Base-by-base conservation (phyloP, 164 flowering plant genomes). In the Magnolia sinica region DNA sequence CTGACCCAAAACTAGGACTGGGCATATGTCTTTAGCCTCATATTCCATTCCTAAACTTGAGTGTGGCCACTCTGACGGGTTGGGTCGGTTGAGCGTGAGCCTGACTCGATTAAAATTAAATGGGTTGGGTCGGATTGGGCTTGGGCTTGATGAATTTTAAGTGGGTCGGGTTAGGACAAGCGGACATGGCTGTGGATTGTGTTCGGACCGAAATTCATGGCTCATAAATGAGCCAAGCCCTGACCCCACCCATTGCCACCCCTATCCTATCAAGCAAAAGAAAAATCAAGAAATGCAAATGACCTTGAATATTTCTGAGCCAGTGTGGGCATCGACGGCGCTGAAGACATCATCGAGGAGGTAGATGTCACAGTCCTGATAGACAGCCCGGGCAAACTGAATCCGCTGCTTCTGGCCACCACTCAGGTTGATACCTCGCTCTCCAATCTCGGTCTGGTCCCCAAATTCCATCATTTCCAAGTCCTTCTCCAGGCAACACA, bases 321-420 rank as follows among this genome's bases (percentile, higher is more conserved):
- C 99, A 64, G 99, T 96, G 73, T 96, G 99, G 70, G 99, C 97
- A 89, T 96, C 99, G 66, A 96, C 99, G 0, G 99, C 99, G 68
- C 98, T 94, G 70, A 96, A 96, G 52, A 96, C 84, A 82, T 96
- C 99, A 83, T 96, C 99, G 50, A 96, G 98, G 52, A 96, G 87
- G 81, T 94, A 96, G 50, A 89, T 87, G 82, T 94, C 99, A 73
- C 88, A 88, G 68, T 94, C 94, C 83, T 96, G 99, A 79, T 92
- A 96, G 69, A 96, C 98, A 65, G 99, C 99, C 77, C 99, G 80
- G 1, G 99, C 98, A 19, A 96, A 98, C 73, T 94, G 99, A 66
- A 96, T 92, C 63, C 99, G 81, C 87, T 96, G 99, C 83, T 96
- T 96, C 87, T 96, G 99, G 9, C 99, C 99, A 19, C 99, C 99